Conservation (phyloP, 352 stramenopile genomes). For the Pythium dissimile region DNA sequence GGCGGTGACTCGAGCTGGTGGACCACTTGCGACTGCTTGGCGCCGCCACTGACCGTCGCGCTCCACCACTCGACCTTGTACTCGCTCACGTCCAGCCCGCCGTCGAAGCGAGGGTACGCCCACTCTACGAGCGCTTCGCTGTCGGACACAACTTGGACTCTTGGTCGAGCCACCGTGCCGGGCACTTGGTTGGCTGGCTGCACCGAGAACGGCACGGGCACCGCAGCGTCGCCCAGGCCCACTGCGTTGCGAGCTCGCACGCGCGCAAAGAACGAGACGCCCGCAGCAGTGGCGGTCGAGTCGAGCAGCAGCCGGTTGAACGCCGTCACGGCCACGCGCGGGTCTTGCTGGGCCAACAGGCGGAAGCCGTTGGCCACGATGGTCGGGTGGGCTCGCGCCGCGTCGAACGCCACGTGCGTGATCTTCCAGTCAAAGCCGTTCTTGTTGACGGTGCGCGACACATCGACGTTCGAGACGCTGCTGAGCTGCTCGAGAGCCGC, state of each 20-base stretch:
- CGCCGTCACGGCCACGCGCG: constrained; percentile 42
- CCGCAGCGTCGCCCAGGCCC: constrained; percentile 39
- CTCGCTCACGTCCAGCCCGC: constrained; percentile 65
- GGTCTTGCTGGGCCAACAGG: constrained; percentile 41
- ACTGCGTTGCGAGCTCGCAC: constrained; percentile 57
- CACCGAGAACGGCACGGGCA: constrained; percentile 40
- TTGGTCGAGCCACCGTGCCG: constrained; percentile 26
- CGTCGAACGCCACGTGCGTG: constrained; percentile 88
- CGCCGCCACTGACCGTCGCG: constrained; percentile 27
- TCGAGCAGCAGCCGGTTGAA: constrained; percentile 46
- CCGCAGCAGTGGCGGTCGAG: constrained; percentile 25
- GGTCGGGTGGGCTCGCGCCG: constrained; percentile 1
- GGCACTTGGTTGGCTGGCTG: constrained; percentile 57
- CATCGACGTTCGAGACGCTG: constrained; percentile 87
- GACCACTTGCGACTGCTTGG: constrained; percentile 50
- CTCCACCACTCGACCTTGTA: constrained; percentile 80
- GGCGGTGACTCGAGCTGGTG: constrained; percentile 34
- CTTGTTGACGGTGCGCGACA: constrained; percentile 74
- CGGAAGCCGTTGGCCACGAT: constrained; percentile 49
- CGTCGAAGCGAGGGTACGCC: constrained; percentile 59
- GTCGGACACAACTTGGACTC: constrained; percentile 49
- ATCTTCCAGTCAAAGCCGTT: constrained; percentile 91
- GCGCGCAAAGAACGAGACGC: constrained; percentile 55
- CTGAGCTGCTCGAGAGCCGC: constrained; percentile 89
- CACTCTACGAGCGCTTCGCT: constrained; percentile 77